These are phyloP conservation scores for Diplotaxis tenuifolia DNA, from an alignment of 345 rosid species.

Conservation along the genomic window DNA sequence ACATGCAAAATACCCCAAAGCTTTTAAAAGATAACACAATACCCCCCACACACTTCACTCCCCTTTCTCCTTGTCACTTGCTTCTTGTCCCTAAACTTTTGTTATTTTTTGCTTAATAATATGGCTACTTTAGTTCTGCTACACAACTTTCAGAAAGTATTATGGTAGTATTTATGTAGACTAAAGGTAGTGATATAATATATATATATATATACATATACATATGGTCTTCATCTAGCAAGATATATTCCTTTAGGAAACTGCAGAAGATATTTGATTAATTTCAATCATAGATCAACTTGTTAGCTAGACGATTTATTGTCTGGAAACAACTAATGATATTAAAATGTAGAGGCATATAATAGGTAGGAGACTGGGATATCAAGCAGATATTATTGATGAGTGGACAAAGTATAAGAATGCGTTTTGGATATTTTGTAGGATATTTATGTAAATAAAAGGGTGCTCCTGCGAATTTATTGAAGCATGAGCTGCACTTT, in stretches of 20 bases:
- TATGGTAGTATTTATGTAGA: not conserved
- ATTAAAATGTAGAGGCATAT: not conserved
- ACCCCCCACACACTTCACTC: constrained; percentile 21
- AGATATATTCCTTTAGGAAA: not conserved
- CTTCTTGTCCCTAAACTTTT: constrained; percentile 32
- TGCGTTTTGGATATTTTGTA: constrained; percentile 1
- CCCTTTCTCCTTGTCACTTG: constrained; percentile 33
- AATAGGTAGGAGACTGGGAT: not conserved
- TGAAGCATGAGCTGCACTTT: not conserved
- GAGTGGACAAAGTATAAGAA: not conserved
- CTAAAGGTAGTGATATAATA: not conserved
- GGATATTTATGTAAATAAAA: not conserved
- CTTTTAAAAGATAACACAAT: constrained; percentile 6
- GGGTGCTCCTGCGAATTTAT: not conserved
- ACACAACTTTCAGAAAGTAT: constrained; percentile 9
- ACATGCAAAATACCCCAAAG: constrained; percentile 33
- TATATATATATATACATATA: not conserved
- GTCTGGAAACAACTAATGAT: not conserved
- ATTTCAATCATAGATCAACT: not conserved
- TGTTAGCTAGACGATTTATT: not conserved
- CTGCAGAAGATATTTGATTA: not conserved
- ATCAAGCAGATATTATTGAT: not conserved
- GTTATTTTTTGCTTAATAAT: constrained; percentile 35
- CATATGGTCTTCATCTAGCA: not conserved
- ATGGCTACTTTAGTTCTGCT: not conserved